A percentile compares a stretch with the other conserved stretches of the same genome.
Conservation (phyloP, 2,329 filamentous ascomycete species). For the Penicillium sp. region DNA sequence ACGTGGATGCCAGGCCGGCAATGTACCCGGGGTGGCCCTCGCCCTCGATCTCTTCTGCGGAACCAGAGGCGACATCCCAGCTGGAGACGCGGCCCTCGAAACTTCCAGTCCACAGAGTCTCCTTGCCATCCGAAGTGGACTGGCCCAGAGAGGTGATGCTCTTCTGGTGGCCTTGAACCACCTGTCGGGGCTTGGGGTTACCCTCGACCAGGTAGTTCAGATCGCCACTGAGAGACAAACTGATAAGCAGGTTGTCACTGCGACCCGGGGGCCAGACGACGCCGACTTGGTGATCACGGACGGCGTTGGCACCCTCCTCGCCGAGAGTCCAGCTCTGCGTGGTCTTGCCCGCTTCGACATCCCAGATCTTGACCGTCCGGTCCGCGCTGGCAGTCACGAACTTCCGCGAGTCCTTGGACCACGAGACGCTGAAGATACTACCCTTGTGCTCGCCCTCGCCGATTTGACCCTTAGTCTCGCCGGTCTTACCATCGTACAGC, state of each 20-base stretch:
- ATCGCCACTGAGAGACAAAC: constrained; percentile 84
- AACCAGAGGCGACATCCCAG: constrained; percentile 78
- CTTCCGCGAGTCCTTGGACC: constrained; percentile 83
- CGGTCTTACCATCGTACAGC: constrained; percentile 95
- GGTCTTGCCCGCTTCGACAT: constrained; percentile 77
- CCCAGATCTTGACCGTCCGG: constrained; percentile 94
- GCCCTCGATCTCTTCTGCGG: constrained; percentile 75
- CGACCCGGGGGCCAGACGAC: constrained; percentile 87
- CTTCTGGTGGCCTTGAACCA: constrained; percentile 89
- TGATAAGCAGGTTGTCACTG: constrained; percentile 86
- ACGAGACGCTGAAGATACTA: constrained; percentile 90
- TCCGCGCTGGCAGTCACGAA: constrained; percentile 93
- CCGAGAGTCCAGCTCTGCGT: constrained; percentile 86
- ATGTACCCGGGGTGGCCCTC: constrained; percentile 86
- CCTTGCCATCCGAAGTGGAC: constrained; percentile 56
- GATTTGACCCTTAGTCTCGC: constrained; percentile 77
- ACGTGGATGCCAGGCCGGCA: constrained; percentile 69
- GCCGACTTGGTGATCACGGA: constrained; percentile 89
- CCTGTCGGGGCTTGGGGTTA: constrained; percentile 68
- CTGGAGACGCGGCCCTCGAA: constrained; percentile 86
- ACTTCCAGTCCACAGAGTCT: constrained; percentile 84
- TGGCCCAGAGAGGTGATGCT: constrained; percentile 78
- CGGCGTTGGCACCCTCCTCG: constrained; percentile 70
- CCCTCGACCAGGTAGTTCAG: constrained; percentile 85
- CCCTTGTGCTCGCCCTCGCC: constrained; percentile 79